Conservation (phyloP, 768 basidiomycete genomes). For the Termitomyces sp. region DNA sequence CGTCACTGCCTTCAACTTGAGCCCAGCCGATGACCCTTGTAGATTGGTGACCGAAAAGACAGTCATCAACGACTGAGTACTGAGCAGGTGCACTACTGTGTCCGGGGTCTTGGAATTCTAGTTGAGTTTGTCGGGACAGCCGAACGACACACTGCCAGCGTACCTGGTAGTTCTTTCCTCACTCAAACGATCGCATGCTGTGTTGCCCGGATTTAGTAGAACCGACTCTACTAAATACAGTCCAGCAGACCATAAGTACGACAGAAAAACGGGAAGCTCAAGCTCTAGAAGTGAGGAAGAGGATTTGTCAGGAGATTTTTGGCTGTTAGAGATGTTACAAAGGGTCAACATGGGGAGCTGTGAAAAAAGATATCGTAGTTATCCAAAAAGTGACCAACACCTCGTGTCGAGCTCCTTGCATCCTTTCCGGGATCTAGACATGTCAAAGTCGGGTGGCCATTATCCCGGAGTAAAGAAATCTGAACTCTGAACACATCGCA, state of each 20-base stretch:
- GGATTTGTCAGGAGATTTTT: not conserved
- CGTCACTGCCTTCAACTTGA: not conserved
- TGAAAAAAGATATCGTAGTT: not conserved
- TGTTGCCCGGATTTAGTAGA: not conserved
- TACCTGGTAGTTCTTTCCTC: slow-evolving; percentile 13
- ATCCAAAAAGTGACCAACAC: not conserved
- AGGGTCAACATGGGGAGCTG: not conserved
- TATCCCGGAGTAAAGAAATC: not conserved
- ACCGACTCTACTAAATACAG: not conserved
- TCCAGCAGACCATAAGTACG: not conserved
- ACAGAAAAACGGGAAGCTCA: not conserved
- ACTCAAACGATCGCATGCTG: slow-evolving; percentile 1
- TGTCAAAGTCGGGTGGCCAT: not conserved
- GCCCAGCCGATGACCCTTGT: not conserved
- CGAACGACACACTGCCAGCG: slow-evolving; percentile 10
- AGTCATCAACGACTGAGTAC: not conserved
- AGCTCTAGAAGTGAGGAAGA: not conserved
- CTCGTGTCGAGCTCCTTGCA: not conserved
- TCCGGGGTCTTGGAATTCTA: slow-evolving; percentile 13
- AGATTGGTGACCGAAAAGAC: not conserved
- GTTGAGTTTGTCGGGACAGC: slow-evolving; percentile 9
- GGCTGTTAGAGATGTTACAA: not conserved
- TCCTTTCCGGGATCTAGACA: not conserved
- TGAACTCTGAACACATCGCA: too few species aligned
- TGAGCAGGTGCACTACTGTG: not conserved